Base-by-base conservation (phyloP, 2,329 filamentous ascomycete genomes). In the Cercospora sojina region DNA sequence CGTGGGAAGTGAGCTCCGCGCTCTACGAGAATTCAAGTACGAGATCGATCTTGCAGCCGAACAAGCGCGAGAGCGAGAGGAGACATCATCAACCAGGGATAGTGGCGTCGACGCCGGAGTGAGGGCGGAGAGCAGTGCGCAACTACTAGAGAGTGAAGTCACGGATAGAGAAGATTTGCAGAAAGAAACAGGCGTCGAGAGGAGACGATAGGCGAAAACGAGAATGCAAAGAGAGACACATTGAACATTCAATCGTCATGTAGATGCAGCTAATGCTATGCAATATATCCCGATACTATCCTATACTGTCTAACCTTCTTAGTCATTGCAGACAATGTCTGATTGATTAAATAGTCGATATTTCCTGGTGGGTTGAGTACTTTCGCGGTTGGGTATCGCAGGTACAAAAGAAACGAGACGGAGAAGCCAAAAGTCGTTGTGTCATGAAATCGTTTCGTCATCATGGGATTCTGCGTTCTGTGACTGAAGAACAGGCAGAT, bases 1-100 rank as follows among this genome's bases (percentile, higher is more conserved):
- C 77, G 90, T 97, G 66, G 89, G 90, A 10, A 88, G 88, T 67
- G 95, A 99, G 80, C 80, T 97, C 66, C 85, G 92, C 66, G 89
- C 90, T 3, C 81, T 99, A 63, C 89, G 88, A 74, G 95, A 99
- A 81, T 98, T 98, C 80, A 88, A 95, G 77, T 97, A 92, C 91
- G 95, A 99, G 79, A 89, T 98, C 27, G 82, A 82, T 59, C 93
- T 91, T 76, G 89, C 90, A 12, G 88, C 77, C 68, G 67, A 70
- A 29, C 69, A 67, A 53, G 78, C 77, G 23, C 66, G 67, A 58
- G 67, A 31, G 32, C 16, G 31, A 27, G 16, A 38, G 47, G n/a
- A 41, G 49, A 32, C 10, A 13, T 32, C 43, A 18, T 23, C 18
- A 18, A 49, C n/a, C 2, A 51, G 23, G 9, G 47, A 51, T 27